Conservation (phyloP, 805 yeast species). For the Candida sonorensis region DNA sequence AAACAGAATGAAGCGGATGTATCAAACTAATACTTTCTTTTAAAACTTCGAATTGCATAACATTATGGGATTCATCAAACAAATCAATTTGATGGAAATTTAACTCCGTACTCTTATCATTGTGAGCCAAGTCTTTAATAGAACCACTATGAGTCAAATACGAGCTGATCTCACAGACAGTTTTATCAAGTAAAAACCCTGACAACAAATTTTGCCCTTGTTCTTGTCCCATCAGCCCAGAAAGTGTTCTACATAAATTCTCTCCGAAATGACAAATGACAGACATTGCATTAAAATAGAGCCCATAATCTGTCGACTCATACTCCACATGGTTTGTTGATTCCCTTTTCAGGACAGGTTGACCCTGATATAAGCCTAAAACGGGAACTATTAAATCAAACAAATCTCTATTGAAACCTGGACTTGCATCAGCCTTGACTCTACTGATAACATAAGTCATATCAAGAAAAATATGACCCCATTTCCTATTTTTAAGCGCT, state of each 20-base stretch:
- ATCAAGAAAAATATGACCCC: slow-evolving; percentile 77
- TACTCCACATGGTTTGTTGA: slow-evolving; percentile 80
- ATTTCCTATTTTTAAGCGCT: slow-evolving; percentile 56
- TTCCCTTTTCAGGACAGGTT: slow-evolving; percentile 69
- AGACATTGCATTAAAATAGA: slow-evolving; percentile 61
- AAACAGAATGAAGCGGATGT: slow-evolving; percentile 72
- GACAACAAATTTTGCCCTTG: too few relatives aligned
- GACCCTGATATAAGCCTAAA: slow-evolving; percentile 66
- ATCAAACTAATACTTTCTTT: slow-evolving; percentile 55
- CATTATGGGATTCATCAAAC: slow-evolving; percentile 15
- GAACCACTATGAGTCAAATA: too few relatives aligned
- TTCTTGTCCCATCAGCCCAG: too few relatives aligned
- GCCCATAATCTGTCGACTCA: slow-evolving; percentile 78
- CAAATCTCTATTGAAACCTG: slow-evolving; percentile 38
- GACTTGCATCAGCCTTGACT: slow-evolving; percentile 45
- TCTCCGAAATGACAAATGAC: slow-evolving; percentile 60
- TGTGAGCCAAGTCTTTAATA: too few relatives aligned
- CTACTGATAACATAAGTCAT: slow-evolving; percentile 71
- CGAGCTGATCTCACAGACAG: too few relatives aligned
- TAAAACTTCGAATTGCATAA: slow-evolving; percentile 37
- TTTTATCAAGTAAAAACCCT: slow-evolving; percentile 5
- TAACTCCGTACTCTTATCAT: too few relatives aligned
- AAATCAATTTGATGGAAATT: too few relatives aligned
- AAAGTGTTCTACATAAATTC: slow-evolving; percentile 42
- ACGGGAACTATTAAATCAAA: slow-evolving; percentile 60